These are phyloP conservation scores for Cetradonia linearis DNA, from an alignment of 495 filamentous ascomycete species.

Conservation along the genomic window DNA sequence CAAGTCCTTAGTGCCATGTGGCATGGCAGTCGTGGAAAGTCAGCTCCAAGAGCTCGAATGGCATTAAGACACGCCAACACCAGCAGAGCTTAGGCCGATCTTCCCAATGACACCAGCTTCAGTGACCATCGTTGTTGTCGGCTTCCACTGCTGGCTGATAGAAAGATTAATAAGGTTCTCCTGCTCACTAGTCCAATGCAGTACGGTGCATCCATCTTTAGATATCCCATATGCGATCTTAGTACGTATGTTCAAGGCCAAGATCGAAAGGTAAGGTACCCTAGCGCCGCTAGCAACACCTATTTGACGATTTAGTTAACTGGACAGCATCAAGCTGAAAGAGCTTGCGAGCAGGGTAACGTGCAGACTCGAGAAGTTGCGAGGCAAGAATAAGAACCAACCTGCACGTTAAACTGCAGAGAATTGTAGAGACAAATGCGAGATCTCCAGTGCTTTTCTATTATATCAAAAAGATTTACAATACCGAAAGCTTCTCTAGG, in stretches of 20 bases:
- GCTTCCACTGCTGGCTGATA: constrained; percentile 40
- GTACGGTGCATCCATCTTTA: constrained; percentile 53
- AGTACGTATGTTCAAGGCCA: constrained; percentile 57
- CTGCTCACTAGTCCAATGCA: constrained; percentile 43
- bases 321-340: neutral
- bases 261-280: constrained; percentile 44
- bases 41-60: constrained; percentile 48
- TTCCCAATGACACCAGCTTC: constrained; percentile 66
- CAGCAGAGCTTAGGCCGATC: constrained; percentile 53
- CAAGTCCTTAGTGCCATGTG: constrained; percentile 53
- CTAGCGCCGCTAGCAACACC: constrained; percentile 52
- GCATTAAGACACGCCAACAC: constrained; percentile 63
- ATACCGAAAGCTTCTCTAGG: neutral
- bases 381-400: neutral
- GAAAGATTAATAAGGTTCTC: constrained; percentile 46
- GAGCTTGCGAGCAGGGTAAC: neutral
- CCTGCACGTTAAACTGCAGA: neutral
- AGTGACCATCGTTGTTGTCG: constrained; percentile 41
- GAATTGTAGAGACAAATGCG: neutral
- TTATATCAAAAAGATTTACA: neutral
- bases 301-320: constrained; percentile 1
- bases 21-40: constrained; percentile 45
- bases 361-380: too few species aligned
- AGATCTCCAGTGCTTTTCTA: neutral
- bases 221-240: constrained; percentile 57